Base-by-base conservation (phyloP, 805 yeast genomes). In the Yarrowia alimentaria region DNA sequence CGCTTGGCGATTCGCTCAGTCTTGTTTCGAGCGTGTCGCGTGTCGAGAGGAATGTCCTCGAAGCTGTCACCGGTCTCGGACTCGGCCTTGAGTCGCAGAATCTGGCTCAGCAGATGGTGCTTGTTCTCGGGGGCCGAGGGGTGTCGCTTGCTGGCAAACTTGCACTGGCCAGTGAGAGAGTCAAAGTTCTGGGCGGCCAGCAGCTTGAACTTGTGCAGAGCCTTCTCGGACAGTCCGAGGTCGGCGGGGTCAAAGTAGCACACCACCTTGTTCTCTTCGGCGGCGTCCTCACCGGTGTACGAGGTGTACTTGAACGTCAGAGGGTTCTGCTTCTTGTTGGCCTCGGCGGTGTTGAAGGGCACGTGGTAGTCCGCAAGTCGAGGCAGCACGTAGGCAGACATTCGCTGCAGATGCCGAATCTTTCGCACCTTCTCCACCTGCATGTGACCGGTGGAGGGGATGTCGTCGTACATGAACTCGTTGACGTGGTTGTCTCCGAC, bases 311-410 rank as follows among this genome's bases (percentile, higher is more conserved):
- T 78, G 61, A 84, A 85, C 29, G 72, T 71, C 31, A 89, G 70
- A 10, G 47, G 47, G 0, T 10, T 12, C 29, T 58, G 56, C 20
- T 60, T 61, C 16, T 55, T 37, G 24, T 28, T 26, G n/a, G 48
- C 26, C 13, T 54, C 57, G 11, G 72, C 71, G 16, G 82, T 82
- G 25, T 61, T 64, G 69, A 85, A 90, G 54, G 42, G 40, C 25
- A 24, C 42, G 9, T 25, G 42, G 64, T 75, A 85, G 65, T 87
- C 80, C 32, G 82, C 80, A 56, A 93, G 73, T 52, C 80, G 76
- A 6, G 99, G 99, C 73, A 91, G 76, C 64, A 91, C 98, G 68
- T 83, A 91, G 0, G 97, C 96, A 9, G 94, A 87, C 34, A 87
- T 73, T 60, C 97, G 77, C 61, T 82, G 82, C 60, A 82, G 80